Base-by-base conservation (phyloP, 1,284 basidiomycete genomes). In the Golubevia pallescens region DNA sequence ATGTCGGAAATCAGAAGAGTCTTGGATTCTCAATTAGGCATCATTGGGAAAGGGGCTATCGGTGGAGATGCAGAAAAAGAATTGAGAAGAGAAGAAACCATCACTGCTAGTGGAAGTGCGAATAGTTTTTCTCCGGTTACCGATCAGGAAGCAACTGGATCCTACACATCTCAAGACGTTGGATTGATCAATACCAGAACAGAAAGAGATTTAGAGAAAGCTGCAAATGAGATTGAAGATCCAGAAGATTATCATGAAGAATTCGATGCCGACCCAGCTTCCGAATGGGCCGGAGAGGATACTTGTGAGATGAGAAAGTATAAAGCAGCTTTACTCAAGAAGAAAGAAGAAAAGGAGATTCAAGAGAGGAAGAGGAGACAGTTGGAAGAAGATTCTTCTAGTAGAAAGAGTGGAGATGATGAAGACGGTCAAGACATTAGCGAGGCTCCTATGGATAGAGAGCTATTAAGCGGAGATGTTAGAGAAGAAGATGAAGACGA, bases 211-310 rank as follows among this genome's bases (percentile, higher is more conserved):
- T 65, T 80, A 8, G 77, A 79, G 34, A 75, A 72, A 62, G 77
- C 74, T 16, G 53, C 64, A 2, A 70, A 69, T 10, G 72, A 71
- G 19, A 61, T 70, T 52, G 75, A 77, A 48, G 74, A 71, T 28
- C 67, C 72, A 58, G 78, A 78, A 20, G 78, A 80, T 28, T 76
- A 71, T 70, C 64, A 75, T 8, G 70, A 73, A n/a, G 76, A 78
- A 55, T 65, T 70, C n/a, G 57, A 67, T 19, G 42, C 42, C 42
- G 70, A 79, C 58, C 75, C 77, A 4, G 64, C 70, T 0, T 66
- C 70, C 59, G 82, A 85, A 60, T 85, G 80, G 60, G 73, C 77
- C 21, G 81, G 82, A n/a, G 81, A 84, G 32, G 59, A 80, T 20
- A 81, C 78, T 42, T 58, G 65, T 34, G 82, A 84, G 63, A 71